A percentile compares a stretch with the other conserved stretches of the same genome.
Conservation (phyloP, 345 rosid genomes). For the Syzygium aqueum region DNA sequence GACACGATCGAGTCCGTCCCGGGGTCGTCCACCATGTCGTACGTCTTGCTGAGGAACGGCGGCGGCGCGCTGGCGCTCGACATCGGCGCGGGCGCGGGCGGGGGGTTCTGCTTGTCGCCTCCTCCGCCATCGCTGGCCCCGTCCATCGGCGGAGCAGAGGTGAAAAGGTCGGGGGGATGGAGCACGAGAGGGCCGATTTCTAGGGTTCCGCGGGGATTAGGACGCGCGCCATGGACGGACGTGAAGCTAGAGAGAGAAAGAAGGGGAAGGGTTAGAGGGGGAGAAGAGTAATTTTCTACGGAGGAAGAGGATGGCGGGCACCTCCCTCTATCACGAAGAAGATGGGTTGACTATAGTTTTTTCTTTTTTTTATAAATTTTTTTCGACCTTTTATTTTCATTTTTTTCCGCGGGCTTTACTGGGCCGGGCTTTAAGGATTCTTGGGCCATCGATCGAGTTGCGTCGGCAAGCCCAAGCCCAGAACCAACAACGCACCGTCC, state of each 20-base stretch:
- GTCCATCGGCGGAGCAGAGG: conserved; percentile 4
- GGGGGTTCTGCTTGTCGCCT: neutral
- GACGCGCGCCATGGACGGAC: neutral
- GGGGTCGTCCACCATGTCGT: conserved; percentile 90
- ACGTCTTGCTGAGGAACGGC: conserved; percentile 85
- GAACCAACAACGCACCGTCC: neutral
- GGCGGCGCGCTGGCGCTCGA: conserved; percentile 50
- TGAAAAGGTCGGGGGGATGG: neutral
- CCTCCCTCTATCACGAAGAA: neutral
- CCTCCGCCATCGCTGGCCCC: conserved; percentile 10
- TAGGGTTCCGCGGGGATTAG: conserved; percentile 4
- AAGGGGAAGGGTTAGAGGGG: neutral
- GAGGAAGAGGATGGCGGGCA: neutral
- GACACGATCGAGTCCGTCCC: conserved; percentile 67
- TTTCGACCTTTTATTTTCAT: neutral
- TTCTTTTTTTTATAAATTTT: neutral
- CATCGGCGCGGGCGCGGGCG: conserved; percentile 27
- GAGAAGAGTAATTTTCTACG: neutral
- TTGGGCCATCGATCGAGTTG: neutral
- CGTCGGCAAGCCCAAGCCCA: neutral
- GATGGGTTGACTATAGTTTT: neutral
- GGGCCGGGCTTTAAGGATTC: neutral
- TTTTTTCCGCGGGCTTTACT: neutral
- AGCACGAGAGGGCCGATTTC: neutral
- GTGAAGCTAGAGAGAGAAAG: neutral